A percentile compares a stretch with the other conserved stretches of the same genome.
Evolutionary conservation across 805 yeast genomes (phyloP).

Genomic region (Naumovozyma baii): DNA sequence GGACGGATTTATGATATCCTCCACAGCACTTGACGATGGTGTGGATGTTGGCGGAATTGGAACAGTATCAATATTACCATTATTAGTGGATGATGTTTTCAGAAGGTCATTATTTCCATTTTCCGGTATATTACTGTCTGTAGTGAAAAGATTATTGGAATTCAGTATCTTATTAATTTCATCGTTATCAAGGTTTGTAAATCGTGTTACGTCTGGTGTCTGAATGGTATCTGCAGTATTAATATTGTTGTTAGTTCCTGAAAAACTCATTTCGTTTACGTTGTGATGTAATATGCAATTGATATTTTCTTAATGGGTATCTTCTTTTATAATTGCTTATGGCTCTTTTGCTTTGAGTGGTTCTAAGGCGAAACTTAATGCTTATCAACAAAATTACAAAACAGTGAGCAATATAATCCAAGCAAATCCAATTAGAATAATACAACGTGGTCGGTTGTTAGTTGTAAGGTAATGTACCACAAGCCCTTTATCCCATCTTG

Average conservation of each 20-base stretch:
- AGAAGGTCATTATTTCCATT: not conserved
- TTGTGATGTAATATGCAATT: no score
- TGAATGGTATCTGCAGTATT: not conserved
- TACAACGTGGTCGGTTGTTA: no score
- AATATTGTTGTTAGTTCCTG: not conserved
- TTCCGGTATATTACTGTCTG: not conserved
- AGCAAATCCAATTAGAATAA: no score
- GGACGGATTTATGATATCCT: slow-evolving; percentile 26
- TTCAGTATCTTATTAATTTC: not conserved
- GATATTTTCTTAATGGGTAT: no score
- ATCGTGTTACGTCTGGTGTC: not conserved
- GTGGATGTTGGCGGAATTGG: not conserved
- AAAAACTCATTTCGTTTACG: not conserved
- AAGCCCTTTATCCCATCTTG: no score
- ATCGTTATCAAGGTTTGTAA: not conserved
- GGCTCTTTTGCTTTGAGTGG: no score
- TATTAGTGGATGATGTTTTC: not conserved
- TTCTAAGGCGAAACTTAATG: no score
- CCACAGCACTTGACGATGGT: slow-evolving; percentile 13
- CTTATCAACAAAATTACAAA: no score
- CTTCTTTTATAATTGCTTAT: no score
- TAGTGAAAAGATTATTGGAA: slow-evolving; percentile 9
- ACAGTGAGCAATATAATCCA: no score
- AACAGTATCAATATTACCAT: not conserved
- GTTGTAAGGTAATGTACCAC: no score